Percentiles rank a stretch among this genome's conserved stretches.
Conservation (phyloP, 169 alveolate genomes). For the Plasmodium blacklocki region DNA sequence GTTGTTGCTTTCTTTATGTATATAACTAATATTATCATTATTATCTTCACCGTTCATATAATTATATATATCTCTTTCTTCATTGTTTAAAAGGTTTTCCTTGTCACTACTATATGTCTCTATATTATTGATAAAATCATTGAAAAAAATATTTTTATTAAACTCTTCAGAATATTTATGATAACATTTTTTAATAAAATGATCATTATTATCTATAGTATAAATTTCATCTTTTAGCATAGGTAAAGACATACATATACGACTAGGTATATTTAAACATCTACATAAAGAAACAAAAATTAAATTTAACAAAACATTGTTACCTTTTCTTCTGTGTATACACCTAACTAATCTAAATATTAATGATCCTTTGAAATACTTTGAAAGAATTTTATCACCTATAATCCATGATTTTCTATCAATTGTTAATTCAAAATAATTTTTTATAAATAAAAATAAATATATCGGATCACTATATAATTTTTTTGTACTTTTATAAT, state of each 20-base stretch:
- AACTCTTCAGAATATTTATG: conserved; percentile 23
- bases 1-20: not conserved
- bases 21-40: no score
- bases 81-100: not conserved
- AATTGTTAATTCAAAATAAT: conserved; percentile 3
- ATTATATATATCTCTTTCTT: no score
- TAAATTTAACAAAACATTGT: conserved; percentile 38
- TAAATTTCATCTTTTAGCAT: conserved; percentile 7
- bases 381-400: conserved; percentile 20
- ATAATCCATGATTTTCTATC: conserved; percentile 46
- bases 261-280: conserved; percentile 65
- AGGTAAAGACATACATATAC: conserved; percentile 60
- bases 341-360: conserved; percentile 46
- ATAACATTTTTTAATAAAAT: conserved; percentile 18
- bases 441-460: conserved; percentile 51
- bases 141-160: conserved; percentile 38
- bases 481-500: conserved; percentile 29
- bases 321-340: conserved; percentile 47
- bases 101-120: not conserved
- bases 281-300: conserved; percentile 55
- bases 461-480: conserved; percentile 61
- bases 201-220: conserved; percentile 8
- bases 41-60: no score
- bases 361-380: conserved; percentile 25
- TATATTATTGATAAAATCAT: conserved; percentile 5